phyloP scores from a whole-genome alignment of 768 basidiomycete species.

The Pisolithus marmoratus region DNA sequence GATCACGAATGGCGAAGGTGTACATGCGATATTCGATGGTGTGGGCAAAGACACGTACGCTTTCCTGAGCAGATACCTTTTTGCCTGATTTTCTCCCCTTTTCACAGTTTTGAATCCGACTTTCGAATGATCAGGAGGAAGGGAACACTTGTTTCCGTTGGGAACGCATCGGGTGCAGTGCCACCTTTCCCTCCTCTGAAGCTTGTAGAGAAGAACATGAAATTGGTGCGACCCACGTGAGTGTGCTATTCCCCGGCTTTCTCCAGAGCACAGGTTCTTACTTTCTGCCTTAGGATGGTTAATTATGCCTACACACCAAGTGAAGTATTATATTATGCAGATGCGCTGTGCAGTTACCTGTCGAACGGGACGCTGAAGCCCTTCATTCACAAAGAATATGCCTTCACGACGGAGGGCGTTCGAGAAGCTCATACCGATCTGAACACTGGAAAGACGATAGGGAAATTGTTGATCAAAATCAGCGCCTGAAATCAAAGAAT shows the following conservation, averaged over 20 bases:
- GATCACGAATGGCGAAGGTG: conserved; percentile 73
- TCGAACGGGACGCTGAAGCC: conserved; percentile 56
- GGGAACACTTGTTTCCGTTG: conserved; percentile 85
- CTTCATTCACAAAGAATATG: conserved; percentile 70
- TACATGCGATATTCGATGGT: conserved; percentile 87
- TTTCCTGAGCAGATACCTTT: conserved; percentile 1
- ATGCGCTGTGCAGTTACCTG: conserved; percentile 58
- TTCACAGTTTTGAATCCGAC: conserved; percentile 63
- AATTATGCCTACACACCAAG: conserved; percentile 73
- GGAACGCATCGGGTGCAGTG: conserved; percentile 87
- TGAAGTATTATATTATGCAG: conserved; percentile 64
- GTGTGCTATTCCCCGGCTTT: conserved; percentile 11
- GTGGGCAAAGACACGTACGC: conserved; percentile 90
- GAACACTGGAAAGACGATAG: conserved; percentile 68
- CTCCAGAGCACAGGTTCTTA: neutral
- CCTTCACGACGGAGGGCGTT: conserved; percentile 77
- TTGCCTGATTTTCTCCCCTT: conserved; percentile 6
- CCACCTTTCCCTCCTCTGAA: conserved; percentile 69
- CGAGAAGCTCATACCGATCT: conserved; percentile 75
- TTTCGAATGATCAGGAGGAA: conserved; percentile 80
- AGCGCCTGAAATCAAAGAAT: conserved; percentile 8
- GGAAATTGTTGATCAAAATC: conserved; percentile 83
- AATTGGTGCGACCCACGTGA: conserved; percentile 70
- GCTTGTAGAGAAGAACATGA: conserved; percentile 78
- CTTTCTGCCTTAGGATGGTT: conserved; percentile 42